Evolutionary conservation across 2,329 filamentous ascomycete species (phyloP).

Genomic region (Colletotrichum nymphaeae): DNA sequence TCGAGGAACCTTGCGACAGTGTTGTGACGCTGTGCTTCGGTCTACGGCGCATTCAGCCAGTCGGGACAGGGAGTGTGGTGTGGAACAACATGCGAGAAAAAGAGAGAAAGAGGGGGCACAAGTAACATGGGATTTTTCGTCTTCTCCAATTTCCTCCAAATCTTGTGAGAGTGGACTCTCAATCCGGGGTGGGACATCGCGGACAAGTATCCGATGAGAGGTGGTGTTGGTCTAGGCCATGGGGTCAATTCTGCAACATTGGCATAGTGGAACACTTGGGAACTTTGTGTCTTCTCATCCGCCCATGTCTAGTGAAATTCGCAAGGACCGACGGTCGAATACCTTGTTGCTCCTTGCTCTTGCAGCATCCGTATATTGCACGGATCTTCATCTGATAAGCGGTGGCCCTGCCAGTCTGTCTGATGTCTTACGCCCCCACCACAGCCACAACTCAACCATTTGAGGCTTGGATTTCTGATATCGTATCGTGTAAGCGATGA

Average conservation of each 20-base stretch:
- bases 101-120: not conserved
- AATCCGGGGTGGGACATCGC: slow-evolving; percentile 8
- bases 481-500: not conserved
- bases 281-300: not conserved
- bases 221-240: slow-evolving; percentile 1
- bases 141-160: not conserved
- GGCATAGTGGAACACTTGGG: not conserved
- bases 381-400: slow-evolving; percentile 25
- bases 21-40: slow-evolving; percentile 21
- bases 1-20: not conserved
- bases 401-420: not conserved
- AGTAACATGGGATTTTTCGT: slow-evolving; percentile 19
- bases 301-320: not conserved
- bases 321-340: not conserved
- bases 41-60: not conserved
- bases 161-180: not conserved
- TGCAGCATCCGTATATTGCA: not conserved
- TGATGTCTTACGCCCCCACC: not conserved
- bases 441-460: not conserved
- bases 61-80: not conserved
- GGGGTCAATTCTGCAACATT: not conserved
- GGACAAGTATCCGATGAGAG: not conserved
- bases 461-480: not conserved
- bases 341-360: not conserved
- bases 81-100: not conserved